Conservation (phyloP, 2,329 filamentous ascomycete genomes). For the Aspergillus quadrilineatus region DNA sequence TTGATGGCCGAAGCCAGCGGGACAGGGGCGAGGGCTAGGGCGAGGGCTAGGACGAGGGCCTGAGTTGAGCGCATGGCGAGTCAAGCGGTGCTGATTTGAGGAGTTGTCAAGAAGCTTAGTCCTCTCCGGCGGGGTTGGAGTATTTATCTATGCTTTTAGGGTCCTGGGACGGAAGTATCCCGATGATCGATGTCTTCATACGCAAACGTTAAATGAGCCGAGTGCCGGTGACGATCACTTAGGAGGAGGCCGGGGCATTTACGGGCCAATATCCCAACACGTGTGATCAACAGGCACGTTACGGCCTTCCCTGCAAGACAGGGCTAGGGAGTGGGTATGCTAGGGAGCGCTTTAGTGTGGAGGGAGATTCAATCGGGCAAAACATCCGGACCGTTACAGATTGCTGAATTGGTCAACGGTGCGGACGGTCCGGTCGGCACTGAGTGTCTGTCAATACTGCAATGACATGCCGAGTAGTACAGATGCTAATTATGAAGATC, state of each 20-base stretch:
- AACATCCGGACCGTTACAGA: neutral
- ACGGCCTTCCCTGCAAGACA: neutral
- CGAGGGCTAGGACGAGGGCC: constrained; percentile 1
- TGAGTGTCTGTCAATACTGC: neutral
- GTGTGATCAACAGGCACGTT: constrained; percentile 3
- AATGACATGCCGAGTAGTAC: neutral
- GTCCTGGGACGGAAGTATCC: neutral
- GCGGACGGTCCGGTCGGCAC: neutral
- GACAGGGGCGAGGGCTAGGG: constrained; percentile 19
- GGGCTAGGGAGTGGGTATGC: neutral
- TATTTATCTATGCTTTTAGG: constrained; percentile 1
- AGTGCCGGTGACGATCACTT: neutral
- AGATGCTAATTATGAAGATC: neutral
- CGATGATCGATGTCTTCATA: neutral
- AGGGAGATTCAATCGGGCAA: neutral
- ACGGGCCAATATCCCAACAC: constrained; percentile 3
- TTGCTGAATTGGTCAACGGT: neutral
- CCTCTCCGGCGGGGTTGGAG: neutral
- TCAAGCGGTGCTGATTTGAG: neutral
- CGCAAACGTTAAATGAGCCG: neutral
- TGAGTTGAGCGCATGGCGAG: constrained; percentile 24
- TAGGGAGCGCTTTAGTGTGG: neutral
- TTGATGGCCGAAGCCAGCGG: constrained; percentile 42
- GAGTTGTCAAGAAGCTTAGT: neutral
- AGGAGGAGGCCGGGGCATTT: neutral